Evolutionary conservation across 176 grass and related monocot genomes (phyloP).

Genomic region (Secale cereale): DNA sequence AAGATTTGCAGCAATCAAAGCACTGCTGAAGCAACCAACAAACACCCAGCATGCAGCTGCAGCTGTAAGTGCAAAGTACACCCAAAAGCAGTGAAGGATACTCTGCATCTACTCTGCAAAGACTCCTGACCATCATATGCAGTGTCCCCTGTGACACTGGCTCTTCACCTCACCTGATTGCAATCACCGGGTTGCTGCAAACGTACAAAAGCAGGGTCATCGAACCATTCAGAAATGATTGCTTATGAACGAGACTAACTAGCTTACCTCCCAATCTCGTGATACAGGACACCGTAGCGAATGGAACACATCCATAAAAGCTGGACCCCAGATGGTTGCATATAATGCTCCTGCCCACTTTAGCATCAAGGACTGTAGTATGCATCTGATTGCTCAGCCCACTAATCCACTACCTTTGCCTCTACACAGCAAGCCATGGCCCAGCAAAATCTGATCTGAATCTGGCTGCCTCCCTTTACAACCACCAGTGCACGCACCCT

Average conservation of each 20-base stretch:
- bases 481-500: slow-evolving; percentile 1
- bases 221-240: background rate
- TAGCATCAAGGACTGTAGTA: slow-evolving; percentile 10
- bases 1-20: slow-evolving; percentile 8
- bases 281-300: background rate
- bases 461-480: slow-evolving; percentile 26
- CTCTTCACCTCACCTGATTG: background rate
- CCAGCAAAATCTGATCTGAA: slow-evolving; percentile 28
- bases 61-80: slow-evolving; percentile 5
- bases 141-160: background rate
- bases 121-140: background rate
- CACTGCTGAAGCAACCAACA: background rate
- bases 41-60: slow-evolving; percentile 10
- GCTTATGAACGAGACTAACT: background rate
- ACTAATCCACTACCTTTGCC: background rate
- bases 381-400: slow-evolving; percentile 8
- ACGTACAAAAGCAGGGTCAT: background rate
- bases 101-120: background rate
- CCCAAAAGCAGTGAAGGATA: background rate
- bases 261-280: background rate
- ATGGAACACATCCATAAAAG: slow-evolving; percentile 9
- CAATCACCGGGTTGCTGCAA: background rate
- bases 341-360: slow-evolving; percentile 17
- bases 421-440: slow-evolving; percentile 4
- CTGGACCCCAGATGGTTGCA: background rate